Evolutionary conservation across 23 red algal species (phyloP).

Genomic region (Gracilaria domingensis): DNA sequence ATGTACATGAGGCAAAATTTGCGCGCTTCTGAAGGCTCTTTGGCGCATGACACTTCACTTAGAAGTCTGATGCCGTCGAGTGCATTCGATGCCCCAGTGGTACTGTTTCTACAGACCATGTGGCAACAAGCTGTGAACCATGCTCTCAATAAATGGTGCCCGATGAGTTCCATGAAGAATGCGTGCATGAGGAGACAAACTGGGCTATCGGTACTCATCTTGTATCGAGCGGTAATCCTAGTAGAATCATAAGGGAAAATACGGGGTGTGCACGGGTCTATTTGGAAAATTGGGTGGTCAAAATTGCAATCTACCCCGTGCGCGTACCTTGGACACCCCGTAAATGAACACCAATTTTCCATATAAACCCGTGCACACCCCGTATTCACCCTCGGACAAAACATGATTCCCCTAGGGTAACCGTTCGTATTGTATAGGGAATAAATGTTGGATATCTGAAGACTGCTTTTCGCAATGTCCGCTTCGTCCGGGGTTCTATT

Average conservation of each 20-base stretch:
- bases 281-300: too few relatives aligned
- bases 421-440: neutral
- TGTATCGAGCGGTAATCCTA: too few relatives aligned
- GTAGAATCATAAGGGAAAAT: too few relatives aligned
- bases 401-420: too few relatives aligned
- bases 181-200: neutral
- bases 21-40: neutral
- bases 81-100: neutral
- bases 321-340: too few relatives aligned
- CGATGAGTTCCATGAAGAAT: neutral
- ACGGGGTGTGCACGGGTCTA: too few relatives aligned
- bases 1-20: neutral
- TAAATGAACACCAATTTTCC: too few relatives aligned
- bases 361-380: too few relatives aligned
- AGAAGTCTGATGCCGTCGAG: neutral
- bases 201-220: slow-evolving; percentile 3
- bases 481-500: neutral
- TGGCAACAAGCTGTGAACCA: neutral
- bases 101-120: neutral
- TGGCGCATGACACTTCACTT: neutral
- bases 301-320: too few relatives aligned
- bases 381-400: too few relatives aligned
- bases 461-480: neutral
- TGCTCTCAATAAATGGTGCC: neutral
- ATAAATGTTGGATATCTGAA: neutral